Evolutionary conservation across 306 rosid genomes (phyloP).

Genomic region (barrel medic (Medicago truncatula)): DNA sequence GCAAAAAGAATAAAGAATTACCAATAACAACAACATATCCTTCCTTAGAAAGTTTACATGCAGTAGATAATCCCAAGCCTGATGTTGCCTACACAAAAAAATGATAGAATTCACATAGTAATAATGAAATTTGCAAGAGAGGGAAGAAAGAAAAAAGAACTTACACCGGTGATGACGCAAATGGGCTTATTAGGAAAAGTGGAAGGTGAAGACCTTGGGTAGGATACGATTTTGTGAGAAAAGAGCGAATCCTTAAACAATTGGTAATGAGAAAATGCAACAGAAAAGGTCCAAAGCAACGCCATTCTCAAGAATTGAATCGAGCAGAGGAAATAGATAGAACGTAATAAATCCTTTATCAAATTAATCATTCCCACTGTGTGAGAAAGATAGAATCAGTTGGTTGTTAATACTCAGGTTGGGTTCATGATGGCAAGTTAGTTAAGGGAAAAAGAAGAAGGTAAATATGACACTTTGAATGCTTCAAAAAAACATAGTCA

Average conservation of each 20-base stretch:
- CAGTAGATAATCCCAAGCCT: slow-evolving; percentile 85
- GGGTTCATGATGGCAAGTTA: no score
- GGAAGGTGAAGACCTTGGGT: slow-evolving; percentile 52
- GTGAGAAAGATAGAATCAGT: no score
- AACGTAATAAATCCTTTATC: slow-evolving; percentile 49
- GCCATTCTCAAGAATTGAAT: slow-evolving; percentile 71
- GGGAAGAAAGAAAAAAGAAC: background rate
- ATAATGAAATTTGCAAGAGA: slow-evolving; percentile 17
- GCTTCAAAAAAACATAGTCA: no score
- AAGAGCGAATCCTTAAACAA: slow-evolving; percentile 43
- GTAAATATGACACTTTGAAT: no score
- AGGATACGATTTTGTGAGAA: slow-evolving; percentile 36
- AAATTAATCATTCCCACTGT: background rate
- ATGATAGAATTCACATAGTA: background rate
- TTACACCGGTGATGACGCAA: slow-evolving; percentile 88
- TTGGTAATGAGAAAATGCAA: slow-evolving; percentile 56
- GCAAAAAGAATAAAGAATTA: slow-evolving; percentile 38
- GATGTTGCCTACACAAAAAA: slow-evolving; percentile 77
- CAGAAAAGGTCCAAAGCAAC: slow-evolving; percentile 59
- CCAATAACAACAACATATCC: slow-evolving; percentile 84
- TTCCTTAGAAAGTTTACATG: slow-evolving; percentile 65
- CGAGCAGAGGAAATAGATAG: slow-evolving; percentile 51
- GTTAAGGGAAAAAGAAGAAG: no score
- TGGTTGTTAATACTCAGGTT: no score
- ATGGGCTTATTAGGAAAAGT: slow-evolving; percentile 50